Percentiles rank a stretch among this genome's conserved stretches.
phyloP scores from a whole-genome alignment of 2,329 filamentous ascomycete species.

The Nigrospora sphaerica region DNA sequence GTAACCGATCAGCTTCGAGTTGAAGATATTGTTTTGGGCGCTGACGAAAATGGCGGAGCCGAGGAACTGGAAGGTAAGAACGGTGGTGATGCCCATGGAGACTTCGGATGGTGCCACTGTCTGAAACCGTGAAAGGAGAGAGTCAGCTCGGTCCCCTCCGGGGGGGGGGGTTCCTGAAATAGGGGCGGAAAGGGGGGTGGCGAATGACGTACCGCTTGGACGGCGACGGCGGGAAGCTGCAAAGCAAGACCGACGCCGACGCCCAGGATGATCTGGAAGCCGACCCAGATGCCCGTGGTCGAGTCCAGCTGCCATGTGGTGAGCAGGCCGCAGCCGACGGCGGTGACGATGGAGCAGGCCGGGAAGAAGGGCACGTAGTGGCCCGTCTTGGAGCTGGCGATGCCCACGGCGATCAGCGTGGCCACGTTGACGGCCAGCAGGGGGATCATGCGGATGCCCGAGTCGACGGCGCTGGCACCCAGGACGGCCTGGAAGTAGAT shows the following conservation, averaged over 20 bases:
- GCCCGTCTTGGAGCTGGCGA: slow-evolving; percentile 13
- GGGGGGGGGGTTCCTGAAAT: no score
- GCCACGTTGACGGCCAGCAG: background rate
- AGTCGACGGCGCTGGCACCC: slow-evolving; percentile 22
- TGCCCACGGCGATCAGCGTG: slow-evolving; percentile 1
- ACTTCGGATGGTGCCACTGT: background rate
- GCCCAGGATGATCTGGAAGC: slow-evolving; percentile 21
- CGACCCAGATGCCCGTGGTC: slow-evolving; percentile 22
- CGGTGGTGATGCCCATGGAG: background rate
- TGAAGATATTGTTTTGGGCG: background rate
- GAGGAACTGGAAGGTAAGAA: background rate
- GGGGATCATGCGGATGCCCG: slow-evolving; percentile 12
- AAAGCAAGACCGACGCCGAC: background rate
- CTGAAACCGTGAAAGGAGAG: background rate
- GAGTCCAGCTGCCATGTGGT: slow-evolving; percentile 22
- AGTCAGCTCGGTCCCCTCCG: no score
- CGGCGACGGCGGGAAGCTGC: background rate
- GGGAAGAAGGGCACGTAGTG: slow-evolving; percentile 8
- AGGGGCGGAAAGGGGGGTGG: no score
- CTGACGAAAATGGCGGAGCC: background rate
- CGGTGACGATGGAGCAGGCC: slow-evolving; percentile 16
- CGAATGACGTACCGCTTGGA: background rate
- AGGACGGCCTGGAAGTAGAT: slow-evolving; percentile 17
- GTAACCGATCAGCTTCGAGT: background rate
- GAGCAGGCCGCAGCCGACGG: slow-evolving; percentile 26